Evolutionary conservation across 1,284 basidiomycete species (phyloP).

Genomic region (Cronartium ribicola): DNA sequence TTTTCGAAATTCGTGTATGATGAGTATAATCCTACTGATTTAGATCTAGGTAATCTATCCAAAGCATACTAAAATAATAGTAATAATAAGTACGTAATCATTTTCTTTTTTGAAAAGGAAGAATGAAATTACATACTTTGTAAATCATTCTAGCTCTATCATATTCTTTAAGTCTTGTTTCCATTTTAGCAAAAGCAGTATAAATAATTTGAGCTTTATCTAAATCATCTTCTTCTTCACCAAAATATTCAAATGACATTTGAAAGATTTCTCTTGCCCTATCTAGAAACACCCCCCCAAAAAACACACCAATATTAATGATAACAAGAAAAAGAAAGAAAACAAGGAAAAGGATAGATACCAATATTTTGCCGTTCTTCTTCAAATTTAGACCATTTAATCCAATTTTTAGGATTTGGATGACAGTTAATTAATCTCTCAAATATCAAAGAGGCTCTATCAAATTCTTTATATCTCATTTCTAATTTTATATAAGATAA

Average conservation of each 20-base stretch:
- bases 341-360: constrained; percentile 20
- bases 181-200: constrained; percentile 95
- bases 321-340: background rate
- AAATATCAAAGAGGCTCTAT: constrained; percentile 86
- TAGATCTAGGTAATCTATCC: constrained; percentile 80
- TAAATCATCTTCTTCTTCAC: constrained; percentile 92
- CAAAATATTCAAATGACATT: constrained; percentile 92
- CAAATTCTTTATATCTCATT: constrained; percentile 83
- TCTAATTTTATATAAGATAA: constrained; percentile 97
- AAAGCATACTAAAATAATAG: constrained; percentile 70
- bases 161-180: constrained; percentile 89
- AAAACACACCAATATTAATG: background rate
- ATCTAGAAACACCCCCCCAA: constrained; percentile 55
- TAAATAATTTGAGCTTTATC: constrained; percentile 97
- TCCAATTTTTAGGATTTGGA: constrained; percentile 92
- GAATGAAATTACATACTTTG: constrained; percentile 60
- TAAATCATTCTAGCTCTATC: constrained; percentile 95
- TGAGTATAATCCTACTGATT: constrained; percentile 76
- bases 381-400: constrained; percentile 93
- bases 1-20: constrained; percentile 97
- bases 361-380: constrained; percentile 73
- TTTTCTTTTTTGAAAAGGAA: constrained; percentile 15
- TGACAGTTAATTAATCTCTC: constrained; percentile 90
- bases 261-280: constrained; percentile 95
- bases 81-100: constrained; percentile 3